Evolutionary conservation across 352 stramenopile species (phyloP), one percentile per base, ranked within the genome.

Genomic region (Elongisporangium anandrum): DNA sequence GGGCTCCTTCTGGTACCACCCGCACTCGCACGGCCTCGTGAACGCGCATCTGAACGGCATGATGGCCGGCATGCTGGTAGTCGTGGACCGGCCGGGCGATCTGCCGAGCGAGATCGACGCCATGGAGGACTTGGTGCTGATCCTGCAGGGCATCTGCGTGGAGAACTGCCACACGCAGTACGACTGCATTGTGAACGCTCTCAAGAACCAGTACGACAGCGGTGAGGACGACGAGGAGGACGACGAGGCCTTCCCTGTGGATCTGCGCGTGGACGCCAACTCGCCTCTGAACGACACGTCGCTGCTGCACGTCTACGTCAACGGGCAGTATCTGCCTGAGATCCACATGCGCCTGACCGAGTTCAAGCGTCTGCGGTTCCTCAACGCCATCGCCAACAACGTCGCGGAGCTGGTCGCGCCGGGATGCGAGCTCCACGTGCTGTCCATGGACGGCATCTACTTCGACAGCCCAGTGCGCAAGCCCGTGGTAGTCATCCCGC

Each of bases 351-450:
- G 64, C 9, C 64, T 73, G 0, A 68, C 70, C 0, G 76, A 86
- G 59, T 75, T 86, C 69, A 90, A 87, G 64, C 84, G 84, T 7
- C 52, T 91, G 24, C 73, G 84, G 9, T 82, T 80, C 57, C 60
- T 93, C 38, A 93, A 93, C 56, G 81, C 84, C 20, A 88, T 93
- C 55, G 76, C 84, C n/a, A 93, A 93, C 59, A 91, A 88, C 66
- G 76, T 91, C 9, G 76, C 72, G 6, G 84, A 93, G 64, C 59
- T 93, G 13, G 68, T 89, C 24, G 72, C 70, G 17, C 81, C 73
- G 15, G 69, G 60, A 4, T 93, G 84, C 51, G 69, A 75, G 24
- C 56, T 89, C 50, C 60, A 79, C 52, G 73, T 93, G 45, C 52
- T 93, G 4, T 78, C 79, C 13, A 84, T 85, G 65, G 84, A 93